Evolutionary conservation across 139 green algal genomes (phyloP).

Genomic region (Raphidocelis subcapitata): DNA sequence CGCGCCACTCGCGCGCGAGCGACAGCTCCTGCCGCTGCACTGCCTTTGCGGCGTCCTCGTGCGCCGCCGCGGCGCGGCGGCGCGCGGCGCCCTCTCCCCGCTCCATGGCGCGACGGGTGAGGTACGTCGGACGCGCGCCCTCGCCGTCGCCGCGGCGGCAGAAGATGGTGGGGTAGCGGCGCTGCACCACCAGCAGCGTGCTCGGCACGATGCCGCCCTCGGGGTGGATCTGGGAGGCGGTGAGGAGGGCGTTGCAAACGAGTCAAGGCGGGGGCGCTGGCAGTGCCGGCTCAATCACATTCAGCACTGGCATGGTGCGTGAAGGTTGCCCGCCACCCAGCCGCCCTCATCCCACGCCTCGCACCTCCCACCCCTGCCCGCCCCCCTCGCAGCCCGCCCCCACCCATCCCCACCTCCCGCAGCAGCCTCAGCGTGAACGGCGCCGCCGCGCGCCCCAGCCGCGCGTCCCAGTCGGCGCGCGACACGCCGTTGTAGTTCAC

Average conservation of each 20-base stretch:
- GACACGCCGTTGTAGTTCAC: conserved; percentile 44
- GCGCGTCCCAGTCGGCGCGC: conserved; percentile 29
- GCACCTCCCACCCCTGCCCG: no score
- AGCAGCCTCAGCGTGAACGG: conserved; percentile 35
- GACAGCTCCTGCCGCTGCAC: background rate
- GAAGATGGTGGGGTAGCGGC: conserved; percentile 29
- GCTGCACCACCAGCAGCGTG: conserved; percentile 34
- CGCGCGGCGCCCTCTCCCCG: background rate
- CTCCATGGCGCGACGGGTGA: background rate
- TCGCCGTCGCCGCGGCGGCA: conserved; percentile 4
- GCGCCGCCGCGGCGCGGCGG: conserved; percentile 5
- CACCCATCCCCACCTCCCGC: background rate
- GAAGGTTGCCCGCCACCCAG: no score
- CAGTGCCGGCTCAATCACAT: no score
- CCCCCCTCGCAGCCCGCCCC: no score
- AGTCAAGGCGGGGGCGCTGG: background rate
- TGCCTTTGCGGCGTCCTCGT: background rate
- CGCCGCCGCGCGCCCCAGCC: conserved; percentile 24
- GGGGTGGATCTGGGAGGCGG: conserved; percentile 14
- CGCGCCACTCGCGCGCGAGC: conserved; percentile 8
- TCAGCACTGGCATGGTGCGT: no score
- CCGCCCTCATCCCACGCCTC: no score
- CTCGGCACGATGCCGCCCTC: conserved; percentile 28
- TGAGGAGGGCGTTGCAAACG: background rate
- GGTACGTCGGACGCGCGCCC: no score